Conservation (phyloP, 441 rosid genomes). For the Gossypium gossypioides region DNA sequence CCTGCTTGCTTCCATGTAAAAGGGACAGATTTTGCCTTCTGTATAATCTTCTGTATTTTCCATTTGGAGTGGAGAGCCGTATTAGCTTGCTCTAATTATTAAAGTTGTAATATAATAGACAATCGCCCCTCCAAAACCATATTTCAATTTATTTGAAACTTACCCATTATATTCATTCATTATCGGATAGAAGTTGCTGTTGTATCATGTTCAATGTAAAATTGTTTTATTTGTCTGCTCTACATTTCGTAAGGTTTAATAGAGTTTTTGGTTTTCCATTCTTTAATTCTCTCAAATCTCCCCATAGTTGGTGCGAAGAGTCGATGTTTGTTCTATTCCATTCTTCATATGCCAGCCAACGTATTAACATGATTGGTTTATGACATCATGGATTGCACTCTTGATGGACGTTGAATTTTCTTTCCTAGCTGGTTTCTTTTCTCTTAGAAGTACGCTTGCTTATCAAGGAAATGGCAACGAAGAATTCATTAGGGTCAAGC, state of each 20-base stretch:
- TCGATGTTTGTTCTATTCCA: neutral
- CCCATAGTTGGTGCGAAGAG: neutral
- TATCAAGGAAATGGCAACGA: neutral
- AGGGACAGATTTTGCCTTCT: slow-evolving; percentile 10
- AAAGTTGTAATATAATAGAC: slow-evolving; percentile 1
- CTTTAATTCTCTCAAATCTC: neutral
- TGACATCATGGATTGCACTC: neutral
- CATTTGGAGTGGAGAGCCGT: slow-evolving; percentile 11
- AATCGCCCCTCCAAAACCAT: neutral
- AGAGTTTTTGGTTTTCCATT: neutral
- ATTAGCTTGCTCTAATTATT: slow-evolving; percentile 21
- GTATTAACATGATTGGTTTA: neutral
- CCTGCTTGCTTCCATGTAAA: slow-evolving; percentile 69
- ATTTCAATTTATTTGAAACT: slow-evolving; percentile 5
- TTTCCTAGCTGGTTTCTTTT: neutral
- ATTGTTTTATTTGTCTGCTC: neutral
- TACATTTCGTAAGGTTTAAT: neutral
- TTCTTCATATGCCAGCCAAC: neutral
- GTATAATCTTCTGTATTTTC: slow-evolving; percentile 15
- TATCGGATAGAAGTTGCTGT: neutral
- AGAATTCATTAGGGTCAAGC: neutral
- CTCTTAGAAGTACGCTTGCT: neutral
- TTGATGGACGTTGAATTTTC: neutral
- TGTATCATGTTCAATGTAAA: slow-evolving; percentile 8
- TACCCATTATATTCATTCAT: slow-evolving; percentile 7